phyloP scores from a whole-genome alignment of 1,139 yeast species.

The Hyphopichia fennica region DNA sequence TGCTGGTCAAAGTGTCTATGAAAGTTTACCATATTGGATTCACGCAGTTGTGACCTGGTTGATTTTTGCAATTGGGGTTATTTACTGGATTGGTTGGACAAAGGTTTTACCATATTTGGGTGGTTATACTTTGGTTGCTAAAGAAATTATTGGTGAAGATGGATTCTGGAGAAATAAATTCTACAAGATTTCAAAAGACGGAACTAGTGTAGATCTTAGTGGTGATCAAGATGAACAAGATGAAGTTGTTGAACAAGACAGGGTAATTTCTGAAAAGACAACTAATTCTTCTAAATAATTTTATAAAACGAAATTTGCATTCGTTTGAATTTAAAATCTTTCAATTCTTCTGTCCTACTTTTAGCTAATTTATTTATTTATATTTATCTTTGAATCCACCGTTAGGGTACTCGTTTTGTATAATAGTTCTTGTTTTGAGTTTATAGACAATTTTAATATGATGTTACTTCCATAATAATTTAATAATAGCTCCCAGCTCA shows the following conservation, averaged over 20 bases:
- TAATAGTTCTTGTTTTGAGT: neutral
- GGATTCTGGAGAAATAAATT: slow-evolving; percentile 77
- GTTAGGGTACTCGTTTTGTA: neutral
- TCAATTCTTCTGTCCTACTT: neutral
- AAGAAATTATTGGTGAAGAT: slow-evolving; percentile 63
- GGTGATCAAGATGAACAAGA: slow-evolving; percentile 1
- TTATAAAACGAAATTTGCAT: no score
- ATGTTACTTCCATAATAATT: no score
- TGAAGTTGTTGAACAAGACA: slow-evolving; percentile 3
- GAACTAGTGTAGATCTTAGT: slow-evolving; percentile 13
- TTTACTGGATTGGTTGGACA: slow-evolving; percentile 73
- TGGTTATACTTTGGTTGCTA: slow-evolving; percentile 57
- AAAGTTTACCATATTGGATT: slow-evolving; percentile 69
- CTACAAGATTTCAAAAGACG: slow-evolving; percentile 37
- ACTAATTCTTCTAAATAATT: neutral
- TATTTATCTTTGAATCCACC: neutral
- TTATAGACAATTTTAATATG: neutral
- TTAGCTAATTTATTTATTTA: neutral
- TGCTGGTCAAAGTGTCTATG: slow-evolving; percentile 65
- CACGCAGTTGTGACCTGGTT: slow-evolving; percentile 87
- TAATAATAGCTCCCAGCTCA: no score
- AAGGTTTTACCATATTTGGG: slow-evolving; percentile 57
- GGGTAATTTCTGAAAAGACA: neutral
- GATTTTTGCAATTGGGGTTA: slow-evolving; percentile 66
- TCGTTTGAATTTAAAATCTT: no score